A percentile compares a stretch with the other conserved stretches of the same genome.
phyloP scores from a whole-genome alignment of 495 filamentous ascomycete genomes.

The Staphylotrichum longicolle region DNA sequence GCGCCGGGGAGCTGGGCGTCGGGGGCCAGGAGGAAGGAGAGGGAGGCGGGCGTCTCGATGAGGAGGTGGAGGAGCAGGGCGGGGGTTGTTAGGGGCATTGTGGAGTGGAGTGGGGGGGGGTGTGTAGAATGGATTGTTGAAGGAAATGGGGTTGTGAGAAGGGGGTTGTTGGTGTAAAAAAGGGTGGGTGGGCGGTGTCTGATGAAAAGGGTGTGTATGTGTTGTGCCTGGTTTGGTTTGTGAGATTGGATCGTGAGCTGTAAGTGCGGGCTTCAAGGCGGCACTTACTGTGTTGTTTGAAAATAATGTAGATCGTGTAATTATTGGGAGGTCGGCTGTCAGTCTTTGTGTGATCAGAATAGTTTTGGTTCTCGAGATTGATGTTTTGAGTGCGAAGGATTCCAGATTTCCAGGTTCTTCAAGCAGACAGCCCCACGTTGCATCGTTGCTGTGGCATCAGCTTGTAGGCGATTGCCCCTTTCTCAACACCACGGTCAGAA shows the following conservation, averaged over 20 bases:
- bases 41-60: conserved; percentile 26
- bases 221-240: not conserved
- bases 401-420: not conserved
- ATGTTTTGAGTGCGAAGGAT: too few relatives aligned
- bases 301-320: too few relatives aligned
- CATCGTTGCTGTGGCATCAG: not conserved
- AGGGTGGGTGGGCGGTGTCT: too few relatives aligned
- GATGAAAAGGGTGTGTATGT: too few relatives aligned
- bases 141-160: not conserved
- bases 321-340: too few relatives aligned
- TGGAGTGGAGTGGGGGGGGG: not conserved
- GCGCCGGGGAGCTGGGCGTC: conserved; percentile 29
- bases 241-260: too few relatives aligned
- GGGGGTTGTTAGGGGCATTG: conserved; percentile 4
- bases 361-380: too few relatives aligned
- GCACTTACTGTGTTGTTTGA: too few relatives aligned
- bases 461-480: not conserved
- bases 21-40: conserved; percentile 25
- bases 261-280: too few relatives aligned
- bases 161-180: too few relatives aligned
- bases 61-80: conserved; percentile 29
- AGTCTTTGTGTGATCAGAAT: too few relatives aligned
- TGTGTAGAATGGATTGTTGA: conserved; percentile 6
- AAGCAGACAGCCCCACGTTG: not conserved
- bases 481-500: not conserved